Base-by-base conservation (phyloP, 73 alveolate species). In the Paramecium primaurelia region DNA sequence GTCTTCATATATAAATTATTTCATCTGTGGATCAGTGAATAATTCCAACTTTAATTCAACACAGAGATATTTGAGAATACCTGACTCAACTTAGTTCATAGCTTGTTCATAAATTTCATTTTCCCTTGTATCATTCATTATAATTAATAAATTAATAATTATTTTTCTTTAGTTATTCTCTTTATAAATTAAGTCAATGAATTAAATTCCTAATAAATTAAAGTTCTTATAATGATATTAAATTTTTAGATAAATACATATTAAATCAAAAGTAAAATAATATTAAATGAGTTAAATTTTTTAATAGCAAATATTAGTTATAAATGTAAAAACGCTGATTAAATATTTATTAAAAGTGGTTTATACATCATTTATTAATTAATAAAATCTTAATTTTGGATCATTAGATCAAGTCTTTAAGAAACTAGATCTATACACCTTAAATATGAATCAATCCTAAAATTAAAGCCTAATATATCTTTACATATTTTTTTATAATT, bases 11-110 rank as follows among this genome's bases (percentile, higher is more conserved):
- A n/a, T 42, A 8, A 44, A 26, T 47, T 80, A 80, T 47, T 80
- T 80, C 38, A 32, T 12, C 75, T 40, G 32, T 22, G 91, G 91
- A 49, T 80, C 91, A 45, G 91, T 80, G 42, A 80, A 25, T 45
- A 25, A 47, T 80, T 80, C 75, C 58, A 80, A 44, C 45, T 47
- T 32, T 12, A 73, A 80, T 20, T 26, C 38, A n/a, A 45, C 71
- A 45, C 77, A 22, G 6, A 80, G 58, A 44, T 80, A 80, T 49
- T 80, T 80, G n/a, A 80, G 28, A 47, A 80, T 80, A 6, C 58
- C 30, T 47, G 20, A 40, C 18, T 80, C 91, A 32, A 8, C 12
- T 25, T 42, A 28, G 8, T 64, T 45, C 20, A 80, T 0, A 14
- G 40, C 87, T 36, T 37, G 11, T 18, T n/a, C 69, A 18, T 36